These are phyloP conservation scores for Candida taoyuanica DNA, from an alignment of 805 yeast genomes.

Conservation along the genomic window DNA sequence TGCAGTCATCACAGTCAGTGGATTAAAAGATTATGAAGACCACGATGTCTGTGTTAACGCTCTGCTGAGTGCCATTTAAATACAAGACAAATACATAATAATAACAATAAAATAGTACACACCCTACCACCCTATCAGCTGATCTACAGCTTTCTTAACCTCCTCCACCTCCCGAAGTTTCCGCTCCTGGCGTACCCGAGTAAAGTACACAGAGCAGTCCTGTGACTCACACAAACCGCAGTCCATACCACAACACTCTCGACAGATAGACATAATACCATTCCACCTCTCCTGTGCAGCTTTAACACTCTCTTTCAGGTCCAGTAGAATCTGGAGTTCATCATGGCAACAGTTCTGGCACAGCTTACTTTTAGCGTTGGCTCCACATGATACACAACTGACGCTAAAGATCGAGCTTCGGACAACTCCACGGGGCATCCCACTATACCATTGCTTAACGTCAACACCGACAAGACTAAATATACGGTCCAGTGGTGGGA, in stretches of 20 bases:
- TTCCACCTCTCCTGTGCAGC: conserved; percentile 27
- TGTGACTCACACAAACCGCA: conserved; percentile 48
- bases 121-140: conserved; percentile 11
- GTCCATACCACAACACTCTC: conserved; percentile 31
- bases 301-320: conserved; percentile 28
- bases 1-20: conserved; percentile 52
- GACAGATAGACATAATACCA: conserved; percentile 32
- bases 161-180: conserved; percentile 24
- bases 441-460: conserved; percentile 68
- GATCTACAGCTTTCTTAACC: conserved; percentile 4
- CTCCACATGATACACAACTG: conserved; percentile 26
- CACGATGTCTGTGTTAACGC: conserved; percentile 42
- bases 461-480: conserved; percentile 82
- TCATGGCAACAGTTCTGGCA: conserved; percentile 34
- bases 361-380: conserved; percentile 19
- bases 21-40: conserved; percentile 51
- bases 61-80: neutral
- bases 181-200: conserved; percentile 40
- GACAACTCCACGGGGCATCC: conserved; percentile 45
- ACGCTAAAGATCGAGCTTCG: conserved; percentile 27
- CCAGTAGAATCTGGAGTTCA: conserved; percentile 33
- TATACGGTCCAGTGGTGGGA: conserved; percentile 86
- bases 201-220: conserved; percentile 62
- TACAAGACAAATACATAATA: neutral
- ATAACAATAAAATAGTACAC: neutral